A percentile compares a stretch with the other conserved stretches of the same genome.
phyloP scores from a whole-genome alignment of 108 stramenopile genomes.

The Nitzschia inconspicua region DNA sequence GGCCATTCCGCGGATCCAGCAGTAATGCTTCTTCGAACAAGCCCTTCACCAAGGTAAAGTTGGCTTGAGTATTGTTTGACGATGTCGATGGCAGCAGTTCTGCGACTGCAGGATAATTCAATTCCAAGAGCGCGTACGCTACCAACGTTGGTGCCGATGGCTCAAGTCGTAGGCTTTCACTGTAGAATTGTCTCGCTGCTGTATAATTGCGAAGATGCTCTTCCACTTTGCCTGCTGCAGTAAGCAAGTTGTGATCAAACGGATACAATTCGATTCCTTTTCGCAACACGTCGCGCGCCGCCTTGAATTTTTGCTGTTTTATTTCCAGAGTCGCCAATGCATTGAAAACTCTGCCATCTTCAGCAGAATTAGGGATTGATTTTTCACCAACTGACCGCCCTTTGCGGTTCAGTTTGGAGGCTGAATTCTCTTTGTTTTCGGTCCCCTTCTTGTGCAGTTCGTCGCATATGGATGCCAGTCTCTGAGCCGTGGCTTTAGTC shows the following conservation, averaged over 20 bases:
- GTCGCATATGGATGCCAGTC: conserved; percentile 28
- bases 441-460: conserved; percentile 5
- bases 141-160: conserved; percentile 78
- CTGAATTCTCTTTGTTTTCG: neutral
- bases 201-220: conserved; percentile 68
- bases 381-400: too few species aligned
- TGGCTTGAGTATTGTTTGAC: conserved; percentile 5
- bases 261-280: conserved; percentile 64
- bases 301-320: conserved; percentile 37
- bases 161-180: conserved; percentile 52
- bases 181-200: conserved; percentile 60
- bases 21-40: conserved; percentile 77
- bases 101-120: conserved; percentile 46
- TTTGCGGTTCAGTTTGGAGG: too few species aligned
- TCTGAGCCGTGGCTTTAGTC: conserved; percentile 22
- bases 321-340: conserved; percentile 78
- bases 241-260: conserved; percentile 56
- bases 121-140: conserved; percentile 75
- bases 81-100: conserved; percentile 2
- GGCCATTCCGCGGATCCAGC: conserved; percentile 77
- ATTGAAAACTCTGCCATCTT: conserved; percentile 81
- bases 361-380: neutral
- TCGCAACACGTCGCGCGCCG: conserved; percentile 57
- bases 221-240: conserved; percentile 83
- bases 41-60: conserved; percentile 44